phyloP scores from a whole-genome alignment of 1,139 yeast species.

The Pichia norvegensis region DNA sequence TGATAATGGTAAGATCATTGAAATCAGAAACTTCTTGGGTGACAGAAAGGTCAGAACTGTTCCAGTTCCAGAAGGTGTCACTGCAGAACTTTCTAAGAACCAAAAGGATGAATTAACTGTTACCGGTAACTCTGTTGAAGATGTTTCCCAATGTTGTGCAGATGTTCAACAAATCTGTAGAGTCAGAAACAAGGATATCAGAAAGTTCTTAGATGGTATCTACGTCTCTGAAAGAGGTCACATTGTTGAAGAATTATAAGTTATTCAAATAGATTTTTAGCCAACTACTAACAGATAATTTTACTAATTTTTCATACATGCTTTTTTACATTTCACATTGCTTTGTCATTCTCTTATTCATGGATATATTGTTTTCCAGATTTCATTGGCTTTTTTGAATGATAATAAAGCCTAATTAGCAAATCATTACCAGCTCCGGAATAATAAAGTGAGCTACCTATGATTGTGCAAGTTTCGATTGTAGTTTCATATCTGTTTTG shows the following conservation, averaged over 20 bases:
- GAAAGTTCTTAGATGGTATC: constrained; percentile 99
- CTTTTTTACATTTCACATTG: constrained; percentile 2
- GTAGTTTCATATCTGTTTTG: constrained; percentile 8
- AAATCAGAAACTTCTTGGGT: constrained; percentile 99
- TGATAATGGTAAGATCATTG: constrained; percentile 71
- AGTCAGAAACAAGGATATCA: constrained; percentile 99
- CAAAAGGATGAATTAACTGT: constrained; percentile 94
- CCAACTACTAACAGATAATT: constrained; percentile 4
- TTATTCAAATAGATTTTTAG: constrained; percentile 6
- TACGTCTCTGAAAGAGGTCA: constrained; percentile 96
- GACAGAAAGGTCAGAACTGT: constrained; percentile 93
- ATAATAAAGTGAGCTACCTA: constrained; percentile 50
- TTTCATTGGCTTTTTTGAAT: constrained; percentile 18
- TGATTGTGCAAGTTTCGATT: constrained; percentile 35
- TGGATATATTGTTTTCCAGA: constrained; percentile 28
- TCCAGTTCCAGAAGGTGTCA: constrained; percentile 82
- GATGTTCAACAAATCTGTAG: constrained; percentile 97
- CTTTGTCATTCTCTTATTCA: constrained; percentile 7
- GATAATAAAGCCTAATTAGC: constrained; percentile 19
- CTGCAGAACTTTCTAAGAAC: constrained; percentile 66
- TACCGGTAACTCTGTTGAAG: constrained; percentile 95
- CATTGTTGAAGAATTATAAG: constrained; percentile 52
- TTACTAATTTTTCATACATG: constrained; percentile 19
- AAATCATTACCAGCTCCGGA: constrained; percentile 49
- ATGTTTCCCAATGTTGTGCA: constrained; percentile 97